A percentile compares a stretch with the other conserved stretches of the same genome.
Conservation (phyloP, 164 flowering plant species). For the Chimonanthus praecox region DNA sequence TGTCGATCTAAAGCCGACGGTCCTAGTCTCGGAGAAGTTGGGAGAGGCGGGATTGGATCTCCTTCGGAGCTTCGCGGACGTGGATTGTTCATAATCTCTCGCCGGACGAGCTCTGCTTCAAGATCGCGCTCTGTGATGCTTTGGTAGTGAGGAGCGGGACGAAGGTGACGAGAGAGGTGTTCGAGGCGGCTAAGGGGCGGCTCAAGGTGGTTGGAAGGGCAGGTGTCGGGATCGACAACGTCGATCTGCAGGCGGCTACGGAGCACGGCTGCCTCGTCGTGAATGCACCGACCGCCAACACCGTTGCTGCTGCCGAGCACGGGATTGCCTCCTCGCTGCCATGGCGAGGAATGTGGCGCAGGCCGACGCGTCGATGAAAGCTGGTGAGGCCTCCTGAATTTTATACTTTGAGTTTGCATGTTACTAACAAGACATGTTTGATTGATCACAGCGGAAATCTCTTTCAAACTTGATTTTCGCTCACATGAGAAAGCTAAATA, state of each 20-base stretch:
- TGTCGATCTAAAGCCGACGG: conserved; percentile 32
- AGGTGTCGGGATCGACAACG: conserved; percentile 89
- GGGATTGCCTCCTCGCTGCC: conserved; percentile 73
- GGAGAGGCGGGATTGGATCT: conserved; percentile 69
- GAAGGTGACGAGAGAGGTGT: conserved; percentile 70
- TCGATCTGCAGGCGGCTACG: conserved; percentile 78
- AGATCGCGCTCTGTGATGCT: conserved; percentile 68
- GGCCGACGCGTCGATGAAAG: conserved; percentile 82
- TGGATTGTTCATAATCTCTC: conserved; percentile 63
- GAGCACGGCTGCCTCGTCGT: conserved; percentile 82
- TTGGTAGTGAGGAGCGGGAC: conserved; percentile 89
- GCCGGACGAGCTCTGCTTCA: conserved; percentile 50
- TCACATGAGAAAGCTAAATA: too few relatives aligned
- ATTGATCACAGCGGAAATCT: too few relatives aligned
- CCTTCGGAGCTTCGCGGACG: conserved; percentile 46
- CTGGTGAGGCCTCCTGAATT: conserved; percentile 36
- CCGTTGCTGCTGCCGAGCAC: conserved; percentile 90
- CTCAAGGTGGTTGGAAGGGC: conserved; percentile 84
- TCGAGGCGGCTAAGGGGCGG: conserved; percentile 45
- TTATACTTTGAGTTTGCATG: too few relatives aligned
- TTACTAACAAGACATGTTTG: too few relatives aligned
- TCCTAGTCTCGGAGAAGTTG: conserved; percentile 83
- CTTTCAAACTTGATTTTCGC: too few relatives aligned
- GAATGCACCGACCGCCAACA: conserved; percentile 78
- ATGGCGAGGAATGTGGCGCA: conserved; percentile 96